Base-by-base conservation (phyloP, 257 asterid species). In the Prunella vulgaris region DNA sequence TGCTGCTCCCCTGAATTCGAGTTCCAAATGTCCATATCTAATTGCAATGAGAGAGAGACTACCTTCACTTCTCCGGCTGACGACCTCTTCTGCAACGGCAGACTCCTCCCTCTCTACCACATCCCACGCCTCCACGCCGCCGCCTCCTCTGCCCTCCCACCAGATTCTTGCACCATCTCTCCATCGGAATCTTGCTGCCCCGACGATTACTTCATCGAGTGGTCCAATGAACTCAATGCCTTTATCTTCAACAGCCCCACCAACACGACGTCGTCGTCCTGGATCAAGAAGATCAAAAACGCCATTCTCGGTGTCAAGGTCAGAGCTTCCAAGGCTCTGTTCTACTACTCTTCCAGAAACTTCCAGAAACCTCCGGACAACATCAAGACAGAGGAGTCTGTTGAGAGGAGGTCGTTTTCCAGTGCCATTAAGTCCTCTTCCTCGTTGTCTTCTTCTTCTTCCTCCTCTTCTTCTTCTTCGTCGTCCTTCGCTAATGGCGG, bases 31-130 rank as follows among this genome's bases (percentile, higher is more conserved):
- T 40, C 83, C n/a, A 60, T 78, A 53, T 3, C 72, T n/a, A n/a
- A 25, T 27, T 27, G 76, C 80, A 40, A 35, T 3, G 82, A 75
- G 10, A 82, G 54, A 18, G 81, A 75, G n/a, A n/a, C n/a, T 13
- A 9, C 81, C 76, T 66, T 77, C 22, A 65, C 84, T 44, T 85
- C 78, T 40, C 85, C 93, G 0, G 98, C 97, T 9, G 98, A 93
- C 68, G 94, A 90, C 58, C 97, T 93, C 73, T 93, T 93, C 76
- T 84, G 82, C 89, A 87, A 88, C 14, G 98, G 98, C 58, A 84
- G 80, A 18, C 96, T 90, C 78, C 90, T 90, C 71, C 98, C 98
- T 4, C 98, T 93, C 64, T 83, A 83, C 77, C 86, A 81, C 82
- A 90, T 84, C 22, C 88, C 95, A 1, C 81, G 93, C 75, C 77